Evolutionary conservation across 805 yeast species (phyloP), one percentile per base, ranked within the genome.

Genomic region (Candida ficus): DNA sequence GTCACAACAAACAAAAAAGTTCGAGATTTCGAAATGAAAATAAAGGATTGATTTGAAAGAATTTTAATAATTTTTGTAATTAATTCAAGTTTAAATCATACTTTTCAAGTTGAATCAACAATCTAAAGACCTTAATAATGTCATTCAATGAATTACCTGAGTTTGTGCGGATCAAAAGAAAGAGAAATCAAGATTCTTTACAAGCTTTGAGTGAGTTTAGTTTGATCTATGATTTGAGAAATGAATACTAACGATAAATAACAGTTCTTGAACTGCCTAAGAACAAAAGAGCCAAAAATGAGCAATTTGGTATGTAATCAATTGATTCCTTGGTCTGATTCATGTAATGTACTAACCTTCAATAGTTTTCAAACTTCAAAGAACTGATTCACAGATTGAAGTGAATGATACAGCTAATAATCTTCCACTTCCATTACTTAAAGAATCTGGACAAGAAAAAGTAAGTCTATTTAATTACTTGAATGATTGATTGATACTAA

Each of bases 181-280:
- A 83, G 55, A 71, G 96, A 44, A 80, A 78, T 39, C 93, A 88
- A 53, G 96, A 87, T 50, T 95, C 97, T 3, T 68, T 91, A 19
- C 88, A 85, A 50, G 95, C 96, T 1, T 69, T 90, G 52, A 51
- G 68, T 66, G 53, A 34, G 68, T 56, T 5, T 8, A 14, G 2
- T 12, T 5, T 21, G 11, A 7, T 7, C 26, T 18, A 21, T 7
- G 12, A 25, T n/a, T n/a, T 13, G 16, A 39, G 14, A 27, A n/a
- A 28, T 22, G 19, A 12, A 12, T 16, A 33, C 37, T 27, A 33
- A 38, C 44, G 10, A 18, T 11, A 14, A 8, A 5, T 10, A 21
- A 13, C 35, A 60, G 66, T 64, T 29, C 50, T 60, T 28, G 69
- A 67, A 49, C 50, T 61, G 38, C 44, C 60, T 39, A 47, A 55